Conservation (phyloP, 1,139 yeast species). For the Geotrichum aggregatum region DNA sequence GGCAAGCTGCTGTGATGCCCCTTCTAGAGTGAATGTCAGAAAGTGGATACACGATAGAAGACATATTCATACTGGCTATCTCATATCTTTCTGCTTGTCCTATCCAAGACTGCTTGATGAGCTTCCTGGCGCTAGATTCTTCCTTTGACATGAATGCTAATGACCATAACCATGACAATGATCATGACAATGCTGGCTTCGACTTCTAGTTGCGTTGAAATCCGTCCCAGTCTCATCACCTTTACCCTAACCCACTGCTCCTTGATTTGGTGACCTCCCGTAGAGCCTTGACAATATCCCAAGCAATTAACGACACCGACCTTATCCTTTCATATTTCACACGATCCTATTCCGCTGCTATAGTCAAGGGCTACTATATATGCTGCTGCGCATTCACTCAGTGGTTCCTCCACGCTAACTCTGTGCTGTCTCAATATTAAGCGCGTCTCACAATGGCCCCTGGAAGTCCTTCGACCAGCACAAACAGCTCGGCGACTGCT, state of each 20-base stretch:
- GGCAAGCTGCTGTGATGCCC: slow-evolving; percentile 20
- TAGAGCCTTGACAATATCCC: too few relatives aligned
- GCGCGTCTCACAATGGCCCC: neutral
- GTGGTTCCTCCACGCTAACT: neutral
- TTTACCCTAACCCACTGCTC: too few relatives aligned
- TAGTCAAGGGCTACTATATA: too few relatives aligned
- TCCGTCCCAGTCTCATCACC: too few relatives aligned
- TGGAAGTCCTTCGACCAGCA: neutral
- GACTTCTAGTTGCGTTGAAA: too few relatives aligned
- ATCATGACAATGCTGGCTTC: too few relatives aligned
- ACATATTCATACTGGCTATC: slow-evolving; percentile 23
- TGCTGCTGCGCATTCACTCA: neutral
- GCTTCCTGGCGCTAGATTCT: slow-evolving; percentile 29
- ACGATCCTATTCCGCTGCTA: neutral
- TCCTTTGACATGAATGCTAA: slow-evolving; percentile 24
- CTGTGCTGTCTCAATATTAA: neutral
- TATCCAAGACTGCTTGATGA: slow-evolving; percentile 35
- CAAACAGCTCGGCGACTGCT: neutral
- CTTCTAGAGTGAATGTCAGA: slow-evolving; percentile 8
- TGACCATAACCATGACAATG: too few relatives aligned
- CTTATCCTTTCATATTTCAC: too few relatives aligned
- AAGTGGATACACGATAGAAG: slow-evolving; percentile 1
- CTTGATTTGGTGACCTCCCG: too few relatives aligned
- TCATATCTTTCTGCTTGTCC: slow-evolving; percentile 34
- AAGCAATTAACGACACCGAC: too few relatives aligned